These are phyloP conservation scores for Hygrocybe punicea DNA, from an alignment of 768 basidiomycete species.

Conservation along the genomic window DNA sequence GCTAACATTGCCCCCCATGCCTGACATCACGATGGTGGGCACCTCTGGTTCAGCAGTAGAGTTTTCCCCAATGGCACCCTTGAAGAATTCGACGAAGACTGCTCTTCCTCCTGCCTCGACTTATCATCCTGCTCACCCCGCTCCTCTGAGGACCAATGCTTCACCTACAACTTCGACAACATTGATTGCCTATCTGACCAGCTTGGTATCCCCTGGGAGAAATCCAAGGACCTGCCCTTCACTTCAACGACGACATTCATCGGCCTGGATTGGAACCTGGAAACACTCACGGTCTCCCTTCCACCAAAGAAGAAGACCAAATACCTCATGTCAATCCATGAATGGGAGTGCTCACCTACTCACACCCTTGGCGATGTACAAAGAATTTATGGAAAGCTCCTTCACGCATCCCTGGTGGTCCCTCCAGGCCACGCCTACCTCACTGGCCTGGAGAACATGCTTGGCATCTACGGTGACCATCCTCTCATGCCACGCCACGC, in stretches of 20 bases:
- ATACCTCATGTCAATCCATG: slow-evolving; percentile 27
- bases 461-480: slow-evolving; percentile 22
- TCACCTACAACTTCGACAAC: slow-evolving; percentile 26
- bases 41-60: slow-evolving; percentile 28
- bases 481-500: slow-evolving; percentile 31
- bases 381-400: slow-evolving; percentile 41
- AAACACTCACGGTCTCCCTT: slow-evolving; percentile 19
- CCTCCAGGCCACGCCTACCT: slow-evolving; percentile 37
- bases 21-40: slow-evolving; percentile 6
- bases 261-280: slow-evolving; percentile 22
- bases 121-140: slow-evolving; percentile 20
- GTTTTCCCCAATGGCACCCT: slow-evolving; percentile 9
- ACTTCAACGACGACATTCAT: slow-evolving; percentile 9
- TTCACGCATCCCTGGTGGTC: slow-evolving; percentile 31
- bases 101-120: slow-evolving; percentile 14
- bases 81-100: slow-evolving; percentile 37
- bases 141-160: slow-evolving; percentile 13
- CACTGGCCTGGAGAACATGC: slow-evolving; percentile 38
- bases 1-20: slow-evolving; percentile 12
- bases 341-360: slow-evolving; percentile 18
- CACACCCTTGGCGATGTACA: slow-evolving; percentile 35
- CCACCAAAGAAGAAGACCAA: slow-evolving; percentile 8
- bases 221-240: slow-evolving; percentile 25
- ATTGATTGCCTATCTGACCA: slow-evolving; percentile 33
- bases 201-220: slow-evolving; percentile 25